Evolutionary conservation across 768 basidiomycete genomes (phyloP), one percentile per base, ranked within the genome.

Genomic region (Phylloporus sp.): DNA sequence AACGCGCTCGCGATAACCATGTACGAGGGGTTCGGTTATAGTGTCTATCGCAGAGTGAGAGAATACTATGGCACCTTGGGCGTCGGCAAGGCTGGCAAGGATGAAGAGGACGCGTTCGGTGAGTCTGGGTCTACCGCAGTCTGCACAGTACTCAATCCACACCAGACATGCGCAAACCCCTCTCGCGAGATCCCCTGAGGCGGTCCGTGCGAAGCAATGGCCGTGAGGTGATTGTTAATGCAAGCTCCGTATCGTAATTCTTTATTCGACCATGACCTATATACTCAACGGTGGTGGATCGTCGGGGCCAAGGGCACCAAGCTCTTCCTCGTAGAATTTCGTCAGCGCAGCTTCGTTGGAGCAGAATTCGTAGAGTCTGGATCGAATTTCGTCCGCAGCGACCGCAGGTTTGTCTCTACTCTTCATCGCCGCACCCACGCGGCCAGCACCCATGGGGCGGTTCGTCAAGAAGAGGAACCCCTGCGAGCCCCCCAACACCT

Each of bases 71-170:
- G 85, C 16, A 81, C 74, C 55, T 69, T 91, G n/a, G 86, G 86
- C 2, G 63, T 80, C 44, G 91, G 91, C 20, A 84, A 82, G 58
- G 83, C 82, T n/a, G 84, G 82, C 12, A 77, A 80, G 64, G 87
- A 90, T 53, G 88, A 94, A 61, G 91, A 94, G 61, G 90, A 95
- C 66, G 92, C 91, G 34, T 95, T 89, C 67, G 93, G 92, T 93
- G 68, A 52, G 86, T 80, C 36, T 41, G n/a, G 28, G 18, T 40
- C 38, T 47, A 16, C 22, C 29, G 27, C 39, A 27, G n/a, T 29
- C 39, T 23, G 4, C 26, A 0, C 13, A 39, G 18, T 43, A 31
- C 38, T 61, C 47, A 58, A 40, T 24, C 20, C 47, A n/a, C 11
- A 12, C 10, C 45, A 80, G 78, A 80, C 56, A 80, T 90, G 88